Conservation (phyloP, 495 filamentous ascomycete genomes). For the Cryomyces minteri region DNA sequence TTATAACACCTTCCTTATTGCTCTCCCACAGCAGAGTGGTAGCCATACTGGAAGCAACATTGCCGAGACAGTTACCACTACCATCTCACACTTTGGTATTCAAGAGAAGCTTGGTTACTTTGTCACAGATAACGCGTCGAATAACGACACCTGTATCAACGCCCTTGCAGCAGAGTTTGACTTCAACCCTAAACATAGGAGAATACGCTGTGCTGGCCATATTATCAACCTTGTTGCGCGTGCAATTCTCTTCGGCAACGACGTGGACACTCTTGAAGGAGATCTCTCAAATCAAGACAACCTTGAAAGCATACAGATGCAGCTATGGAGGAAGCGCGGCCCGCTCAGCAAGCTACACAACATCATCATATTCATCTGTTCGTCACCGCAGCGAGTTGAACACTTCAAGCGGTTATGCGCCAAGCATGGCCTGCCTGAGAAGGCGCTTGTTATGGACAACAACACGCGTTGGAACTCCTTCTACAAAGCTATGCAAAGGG, state of each 20-base stretch:
- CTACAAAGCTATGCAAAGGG: conserved; percentile 1
- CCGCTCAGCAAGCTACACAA: conserved; percentile 8
- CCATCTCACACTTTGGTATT: conserved; percentile 1
- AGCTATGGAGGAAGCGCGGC: conserved; percentile 3
- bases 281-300: not conserved
- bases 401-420: not conserved
- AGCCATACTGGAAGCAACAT: conserved; percentile 1
- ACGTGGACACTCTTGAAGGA: not conserved
- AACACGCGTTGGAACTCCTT: conserved; percentile 4
- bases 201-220: conserved; percentile 4
- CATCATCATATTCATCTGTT: conserved; percentile 2
- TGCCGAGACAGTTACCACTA: not conserved
- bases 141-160: conserved; percentile 1
- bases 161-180: conserved; percentile 1
- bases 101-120: conserved; percentile 6
- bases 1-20: not conserved
- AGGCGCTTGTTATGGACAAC: not conserved
- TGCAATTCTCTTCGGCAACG: conserved; percentile 1
- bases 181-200: not conserved
- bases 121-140: conserved; percentile 5
- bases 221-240: conserved; percentile 6
- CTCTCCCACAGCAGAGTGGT: conserved; percentile 1
- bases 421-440: not conserved
- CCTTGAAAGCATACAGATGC: not conserved
- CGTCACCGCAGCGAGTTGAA: conserved; percentile 1